These are phyloP conservation scores for Logfia minima DNA, from an alignment of 129 eudicot genomes.

Conservation along the genomic window DNA sequence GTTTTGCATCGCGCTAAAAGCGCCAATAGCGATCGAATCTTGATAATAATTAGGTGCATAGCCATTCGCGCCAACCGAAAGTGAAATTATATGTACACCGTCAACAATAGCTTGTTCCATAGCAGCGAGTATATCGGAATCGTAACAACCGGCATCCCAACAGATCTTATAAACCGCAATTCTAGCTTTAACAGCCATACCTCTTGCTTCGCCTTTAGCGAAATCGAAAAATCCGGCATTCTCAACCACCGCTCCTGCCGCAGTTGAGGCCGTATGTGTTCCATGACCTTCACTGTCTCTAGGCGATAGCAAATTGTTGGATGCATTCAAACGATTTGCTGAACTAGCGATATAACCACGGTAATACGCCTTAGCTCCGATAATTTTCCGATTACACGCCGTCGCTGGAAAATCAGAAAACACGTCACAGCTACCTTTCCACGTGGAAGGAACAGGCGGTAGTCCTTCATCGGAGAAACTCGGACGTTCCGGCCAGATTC, in stretches of 20 bases:
- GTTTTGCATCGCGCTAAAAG: constrained; percentile 65
- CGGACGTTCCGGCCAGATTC: constrained; percentile 86
- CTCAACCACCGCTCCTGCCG: constrained; percentile 74
- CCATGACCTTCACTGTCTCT: constrained; percentile 98
- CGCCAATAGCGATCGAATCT: constrained; percentile 91
- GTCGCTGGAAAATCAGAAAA: constrained; percentile 52
- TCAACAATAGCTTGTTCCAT: constrained; percentile 80
- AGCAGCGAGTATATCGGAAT: constrained; percentile 92
- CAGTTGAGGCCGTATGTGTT: constrained; percentile 91
- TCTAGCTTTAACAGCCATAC: constrained; percentile 92
- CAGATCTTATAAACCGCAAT: constrained; percentile 96
- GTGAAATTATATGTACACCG: constrained; percentile 79
- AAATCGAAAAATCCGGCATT: constrained; percentile 64
- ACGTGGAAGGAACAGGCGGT: constrained; percentile 59
- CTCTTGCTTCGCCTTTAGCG: constrained; percentile 89
- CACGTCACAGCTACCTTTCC: constrained; percentile 79
- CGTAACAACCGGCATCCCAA: constrained; percentile 80
- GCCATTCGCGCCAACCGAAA: constrained; percentile 81
- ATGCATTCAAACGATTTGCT: constrained; percentile 25
- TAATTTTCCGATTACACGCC: constrained; percentile 70
- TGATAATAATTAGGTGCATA: constrained; percentile 67
- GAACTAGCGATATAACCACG: constrained; percentile 50
- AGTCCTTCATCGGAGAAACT: constrained; percentile 76
- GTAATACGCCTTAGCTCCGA: constrained; percentile 80
- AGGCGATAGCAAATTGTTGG: constrained; percentile 49